phyloP scores from a whole-genome alignment of 2,329 filamentous ascomycete genomes.

The Penicillium sp. region DNA sequence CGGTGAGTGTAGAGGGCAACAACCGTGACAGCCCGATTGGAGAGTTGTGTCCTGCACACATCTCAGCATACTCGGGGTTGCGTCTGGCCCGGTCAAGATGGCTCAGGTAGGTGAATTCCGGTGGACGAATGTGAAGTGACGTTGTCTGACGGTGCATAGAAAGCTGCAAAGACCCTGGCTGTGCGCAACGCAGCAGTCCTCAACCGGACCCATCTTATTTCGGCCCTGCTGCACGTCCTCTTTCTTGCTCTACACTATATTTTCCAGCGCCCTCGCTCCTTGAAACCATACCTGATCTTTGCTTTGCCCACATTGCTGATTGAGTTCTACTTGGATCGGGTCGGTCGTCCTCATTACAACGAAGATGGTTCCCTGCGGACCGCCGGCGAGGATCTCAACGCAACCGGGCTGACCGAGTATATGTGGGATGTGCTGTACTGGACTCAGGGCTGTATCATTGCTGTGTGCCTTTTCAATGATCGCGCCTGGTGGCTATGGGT shows the following conservation, averaged over 20 bases:
- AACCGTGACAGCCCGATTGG: constrained; percentile 6
- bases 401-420: constrained; percentile 87
- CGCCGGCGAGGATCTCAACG: constrained; percentile 80
- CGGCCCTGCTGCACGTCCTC: constrained; percentile 62
- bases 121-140: neutral
- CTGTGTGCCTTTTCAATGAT: constrained; percentile 75
- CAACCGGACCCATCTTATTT: constrained; percentile 73
- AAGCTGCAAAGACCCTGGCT: constrained; percentile 57
- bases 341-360: constrained; percentile 71
- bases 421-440: constrained; percentile 97
- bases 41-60: neutral
- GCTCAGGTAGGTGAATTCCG: constrained; percentile 21
- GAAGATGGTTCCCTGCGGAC: constrained; percentile 61
- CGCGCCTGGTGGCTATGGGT: constrained; percentile 64
- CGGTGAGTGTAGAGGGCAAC: constrained; percentile 23
- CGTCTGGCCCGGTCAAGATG: constrained; percentile 12
- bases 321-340: constrained; percentile 77
- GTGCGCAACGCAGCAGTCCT: constrained; percentile 72
- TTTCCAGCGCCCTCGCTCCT: constrained; percentile 56
- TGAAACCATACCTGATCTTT: constrained; percentile 64
- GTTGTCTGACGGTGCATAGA: constrained; percentile 29
- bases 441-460: constrained; percentile 70
- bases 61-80: too few relatives aligned
- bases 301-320: constrained; percentile 70
- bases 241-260: constrained; percentile 68